These are phyloP conservation scores for Hura crepitans DNA, from an alignment of 441 rosid species.

Conservation along the genomic window DNA sequence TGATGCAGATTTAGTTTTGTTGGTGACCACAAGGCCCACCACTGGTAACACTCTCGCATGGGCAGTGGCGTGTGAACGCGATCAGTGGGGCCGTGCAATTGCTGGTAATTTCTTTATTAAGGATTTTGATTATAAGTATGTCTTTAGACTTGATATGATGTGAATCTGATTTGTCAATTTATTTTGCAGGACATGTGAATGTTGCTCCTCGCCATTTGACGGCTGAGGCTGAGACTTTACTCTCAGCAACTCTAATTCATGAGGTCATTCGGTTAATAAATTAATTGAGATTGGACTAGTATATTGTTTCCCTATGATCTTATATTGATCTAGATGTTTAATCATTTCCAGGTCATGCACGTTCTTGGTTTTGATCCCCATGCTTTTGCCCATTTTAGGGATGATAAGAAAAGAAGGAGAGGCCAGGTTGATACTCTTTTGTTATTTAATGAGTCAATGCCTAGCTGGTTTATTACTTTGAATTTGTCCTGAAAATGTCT, in stretches of 20 bases:
- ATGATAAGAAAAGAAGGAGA: slow-evolving; percentile 96
- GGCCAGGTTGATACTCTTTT: slow-evolving; percentile 52
- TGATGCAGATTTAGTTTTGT: slow-evolving; percentile 83
- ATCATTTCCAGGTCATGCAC: slow-evolving; percentile 75
- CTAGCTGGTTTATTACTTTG: background rate
- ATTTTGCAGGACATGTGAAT: slow-evolving; percentile 81
- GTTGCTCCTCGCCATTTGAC: slow-evolving; percentile 99
- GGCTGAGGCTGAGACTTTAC: slow-evolving; percentile 91
- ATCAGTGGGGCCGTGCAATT: slow-evolving; percentile 99
- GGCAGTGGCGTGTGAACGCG: slow-evolving; percentile 99
- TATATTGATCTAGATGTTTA: slow-evolving; percentile 17
- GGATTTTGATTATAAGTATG: background rate
- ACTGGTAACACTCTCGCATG: slow-evolving; percentile 99
- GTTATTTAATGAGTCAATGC: background rate
- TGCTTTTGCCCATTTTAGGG: slow-evolving; percentile 97
- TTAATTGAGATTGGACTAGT: slow-evolving; percentile 11
- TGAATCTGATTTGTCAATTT: slow-evolving; percentile 16
- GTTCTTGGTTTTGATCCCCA: slow-evolving; percentile 99
- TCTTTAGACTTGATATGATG: background rate
- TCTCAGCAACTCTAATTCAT: slow-evolving; percentile 94
- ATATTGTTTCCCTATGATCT: background rate
- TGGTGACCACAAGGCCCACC: slow-evolving; percentile 98
- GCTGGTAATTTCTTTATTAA: slow-evolving; percentile 52
- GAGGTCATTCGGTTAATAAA: slow-evolving; percentile 46
- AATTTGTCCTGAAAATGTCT: background rate